A percentile compares a stretch with the other conserved stretches of the same genome.
These are phyloP conservation scores for Yarrowia porcina DNA, from an alignment of 805 yeast genomes.

Conservation along the genomic window DNA sequence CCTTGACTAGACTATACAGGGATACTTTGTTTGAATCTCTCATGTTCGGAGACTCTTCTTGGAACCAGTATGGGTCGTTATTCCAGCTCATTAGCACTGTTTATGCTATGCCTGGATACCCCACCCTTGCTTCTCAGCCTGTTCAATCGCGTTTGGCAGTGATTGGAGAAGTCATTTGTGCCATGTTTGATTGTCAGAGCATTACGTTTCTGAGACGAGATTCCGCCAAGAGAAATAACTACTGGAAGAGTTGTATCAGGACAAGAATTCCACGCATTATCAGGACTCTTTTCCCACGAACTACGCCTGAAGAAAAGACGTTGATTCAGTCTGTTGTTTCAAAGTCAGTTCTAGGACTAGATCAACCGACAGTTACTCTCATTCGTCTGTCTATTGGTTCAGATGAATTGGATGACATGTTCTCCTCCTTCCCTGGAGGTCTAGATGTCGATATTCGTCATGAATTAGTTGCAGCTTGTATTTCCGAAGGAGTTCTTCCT, in stretches of 20 bases:
- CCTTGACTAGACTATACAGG: constrained; percentile 30
- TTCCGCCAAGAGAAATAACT: constrained; percentile 39
- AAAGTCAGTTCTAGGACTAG: constrained; percentile 38
- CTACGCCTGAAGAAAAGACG: neutral
- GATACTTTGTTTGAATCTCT: constrained; percentile 32
- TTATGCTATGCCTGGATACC: constrained; percentile 27
- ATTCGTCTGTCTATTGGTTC: constrained; percentile 41
- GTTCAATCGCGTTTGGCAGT: constrained; percentile 27
- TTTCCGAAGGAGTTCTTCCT: constrained; percentile 37
- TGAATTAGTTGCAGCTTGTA: constrained; percentile 49
- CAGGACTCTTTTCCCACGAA: constrained; percentile 34
- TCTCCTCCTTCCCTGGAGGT: constrained; percentile 49
- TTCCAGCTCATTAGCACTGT: constrained; percentile 26
- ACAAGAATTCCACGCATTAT: constrained; percentile 49
- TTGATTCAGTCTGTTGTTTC: constrained; percentile 33
- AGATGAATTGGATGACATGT: constrained; percentile 47
- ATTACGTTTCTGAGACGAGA: constrained; percentile 41
- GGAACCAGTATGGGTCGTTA: constrained; percentile 28
- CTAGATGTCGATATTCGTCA: constrained; percentile 47
- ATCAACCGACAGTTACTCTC: constrained; percentile 40
- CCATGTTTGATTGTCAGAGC: constrained; percentile 47
- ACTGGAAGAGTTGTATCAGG: constrained; percentile 47
- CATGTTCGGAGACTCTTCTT: constrained; percentile 28
- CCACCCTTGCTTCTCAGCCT: constrained; percentile 24
- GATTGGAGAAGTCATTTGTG: constrained; percentile 43